These are phyloP conservation scores for Ophiostoma montium DNA, from an alignment of 2,329 filamentous ascomycete genomes.

Conservation along the genomic window DNA sequence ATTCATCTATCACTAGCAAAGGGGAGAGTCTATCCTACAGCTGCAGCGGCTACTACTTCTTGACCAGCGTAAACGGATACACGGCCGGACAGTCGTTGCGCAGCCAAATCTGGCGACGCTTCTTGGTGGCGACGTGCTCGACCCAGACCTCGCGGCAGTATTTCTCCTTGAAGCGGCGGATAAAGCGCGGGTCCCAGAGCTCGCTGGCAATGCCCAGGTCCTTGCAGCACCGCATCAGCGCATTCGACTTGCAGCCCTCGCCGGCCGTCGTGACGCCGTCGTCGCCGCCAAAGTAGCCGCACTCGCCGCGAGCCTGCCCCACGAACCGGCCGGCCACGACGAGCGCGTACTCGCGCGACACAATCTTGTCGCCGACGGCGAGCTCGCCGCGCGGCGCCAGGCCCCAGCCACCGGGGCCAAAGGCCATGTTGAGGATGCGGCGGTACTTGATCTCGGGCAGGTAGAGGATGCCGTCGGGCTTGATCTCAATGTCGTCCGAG, in stretches of 20 bases:
- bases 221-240: slow-evolving; percentile 96
- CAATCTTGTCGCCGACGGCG: slow-evolving; percentile 65
- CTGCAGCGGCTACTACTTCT: not conserved
- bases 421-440: slow-evolving; percentile 75
- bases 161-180: slow-evolving; percentile 65
- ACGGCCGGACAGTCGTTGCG: slow-evolving; percentile 66
- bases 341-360: slow-evolving; percentile 86
- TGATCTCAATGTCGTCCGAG: slow-evolving; percentile 77
- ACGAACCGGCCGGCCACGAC: slow-evolving; percentile 84
- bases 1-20: not conserved
- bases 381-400: slow-evolving; percentile 77
- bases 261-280: slow-evolving; percentile 88
- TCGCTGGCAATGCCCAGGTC: slow-evolving; percentile 90
- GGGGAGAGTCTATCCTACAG: no score
- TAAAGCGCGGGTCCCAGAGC: slow-evolving; percentile 90
- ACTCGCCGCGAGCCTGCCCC: slow-evolving; percentile 83
- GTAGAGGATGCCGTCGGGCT: slow-evolving; percentile 93
- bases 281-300: slow-evolving; percentile 75
- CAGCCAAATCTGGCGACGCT: slow-evolving; percentile 75
- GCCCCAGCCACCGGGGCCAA: slow-evolving; percentile 93
- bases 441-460: slow-evolving; percentile 97
- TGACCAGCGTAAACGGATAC: slow-evolving; percentile 36
- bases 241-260: slow-evolving; percentile 96
- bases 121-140: slow-evolving; percentile 76
- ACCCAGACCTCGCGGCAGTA: slow-evolving; percentile 73